Percentiles rank a stretch among this genome's conserved stretches.
Evolutionary conservation across 305 asterid genomes (phyloP).

Genomic region (Plantago coronopus): DNA sequence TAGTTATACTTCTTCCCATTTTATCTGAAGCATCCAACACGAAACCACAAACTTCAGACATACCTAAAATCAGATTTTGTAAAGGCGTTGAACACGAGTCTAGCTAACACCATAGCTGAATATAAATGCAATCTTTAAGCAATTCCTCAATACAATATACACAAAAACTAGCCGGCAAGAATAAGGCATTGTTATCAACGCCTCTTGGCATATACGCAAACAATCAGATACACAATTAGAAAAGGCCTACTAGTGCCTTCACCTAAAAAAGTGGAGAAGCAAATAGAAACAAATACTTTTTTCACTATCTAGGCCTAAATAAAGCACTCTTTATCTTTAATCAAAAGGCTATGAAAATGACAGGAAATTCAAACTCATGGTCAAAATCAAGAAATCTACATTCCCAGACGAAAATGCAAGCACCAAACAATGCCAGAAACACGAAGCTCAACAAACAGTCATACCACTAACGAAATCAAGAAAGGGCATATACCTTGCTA

Average conservation of each 20-base stretch:
- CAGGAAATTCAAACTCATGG: neutral
- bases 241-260: too few relatives aligned
- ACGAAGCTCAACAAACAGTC: neutral
- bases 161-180: neutral
- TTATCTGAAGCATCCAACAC: constrained; percentile 13
- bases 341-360: neutral
- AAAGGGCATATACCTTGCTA: neutral
- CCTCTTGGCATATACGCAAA: too few relatives aligned
- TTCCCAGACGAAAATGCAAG: neutral
- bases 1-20: constrained; percentile 82
- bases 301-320: too few relatives aligned
- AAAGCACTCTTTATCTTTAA: neutral
- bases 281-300: too few relatives aligned
- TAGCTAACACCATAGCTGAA: neutral
- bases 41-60: neutral
- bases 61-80: neutral
- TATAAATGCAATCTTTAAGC: too few relatives aligned
- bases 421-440: neutral
- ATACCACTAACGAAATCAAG: too few relatives aligned
- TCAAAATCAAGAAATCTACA: neutral
- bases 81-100: neutral
- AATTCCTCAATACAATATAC: neutral
- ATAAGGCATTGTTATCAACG: neutral
- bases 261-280: too few relatives aligned
- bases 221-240: too few relatives aligned